These are phyloP conservation scores for Scortechinia acanthostroma DNA, from an alignment of 2,329 filamentous ascomycete genomes.

Conservation along the genomic window DNA sequence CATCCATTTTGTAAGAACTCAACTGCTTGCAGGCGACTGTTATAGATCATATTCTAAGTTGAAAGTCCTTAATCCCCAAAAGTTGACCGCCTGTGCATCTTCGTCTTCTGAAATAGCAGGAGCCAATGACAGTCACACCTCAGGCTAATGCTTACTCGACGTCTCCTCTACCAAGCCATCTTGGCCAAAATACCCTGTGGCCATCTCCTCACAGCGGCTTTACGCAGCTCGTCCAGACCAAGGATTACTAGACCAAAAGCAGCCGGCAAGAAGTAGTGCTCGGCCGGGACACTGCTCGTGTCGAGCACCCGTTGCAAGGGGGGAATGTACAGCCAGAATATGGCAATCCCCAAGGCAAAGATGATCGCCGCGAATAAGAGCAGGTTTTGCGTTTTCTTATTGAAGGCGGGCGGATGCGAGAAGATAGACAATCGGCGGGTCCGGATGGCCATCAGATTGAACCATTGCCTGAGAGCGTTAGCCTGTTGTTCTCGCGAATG, in stretches of 20 bases:
- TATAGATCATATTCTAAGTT: too few species aligned
- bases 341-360: slow-evolving; percentile 62
- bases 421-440: slow-evolving; percentile 63
- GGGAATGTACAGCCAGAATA: slow-evolving; percentile 67
- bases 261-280: slow-evolving; percentile 72
- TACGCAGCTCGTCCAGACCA: slow-evolving; percentile 59
- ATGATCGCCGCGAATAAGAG: slow-evolving; percentile 65
- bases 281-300: slow-evolving; percentile 58
- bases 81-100: too few species aligned
- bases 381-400: slow-evolving; percentile 57
- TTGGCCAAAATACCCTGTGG: slow-evolving; percentile 47
- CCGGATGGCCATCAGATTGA: slow-evolving; percentile 65
- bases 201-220: slow-evolving; percentile 51
- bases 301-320: slow-evolving; percentile 50
- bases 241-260: slow-evolving; percentile 62
- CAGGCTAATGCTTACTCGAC: too few species aligned
- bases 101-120: too few species aligned
- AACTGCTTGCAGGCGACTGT: too few species aligned
- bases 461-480: slow-evolving; percentile 47
- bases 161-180: slow-evolving; percentile 51
- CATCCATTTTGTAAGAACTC: too few species aligned
- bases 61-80: too few species aligned
- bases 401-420: slow-evolving; percentile 64
- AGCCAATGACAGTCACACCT: too few species aligned
- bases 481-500: background rate